A percentile compares a stretch with the other conserved stretches of the same genome.
phyloP scores from a whole-genome alignment of 805 yeast genomes.

The Kockiozyma suomiensis region DNA sequence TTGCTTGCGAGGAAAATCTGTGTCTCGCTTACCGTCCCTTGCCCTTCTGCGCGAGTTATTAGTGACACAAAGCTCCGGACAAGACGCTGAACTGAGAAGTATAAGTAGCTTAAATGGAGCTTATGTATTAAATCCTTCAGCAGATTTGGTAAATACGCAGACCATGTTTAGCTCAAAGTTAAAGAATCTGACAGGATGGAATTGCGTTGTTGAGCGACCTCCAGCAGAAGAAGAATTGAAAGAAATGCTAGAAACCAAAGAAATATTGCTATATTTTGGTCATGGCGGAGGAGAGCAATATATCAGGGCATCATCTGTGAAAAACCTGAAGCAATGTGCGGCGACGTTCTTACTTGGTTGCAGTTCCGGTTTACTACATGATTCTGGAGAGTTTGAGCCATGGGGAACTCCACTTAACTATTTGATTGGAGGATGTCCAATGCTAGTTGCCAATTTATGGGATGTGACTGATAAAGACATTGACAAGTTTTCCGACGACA shows the following conservation, averaged over 20 bases:
- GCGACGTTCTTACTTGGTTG: constrained; percentile 76
- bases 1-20: constrained; percentile 55
- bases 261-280: constrained; percentile 77
- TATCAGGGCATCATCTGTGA: constrained; percentile 58
- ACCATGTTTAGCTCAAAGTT: constrained; percentile 49
- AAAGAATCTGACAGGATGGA: constrained; percentile 48
- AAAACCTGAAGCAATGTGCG: constrained; percentile 45
- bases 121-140: constrained; percentile 79
- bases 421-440: constrained; percentile 77
- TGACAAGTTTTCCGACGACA: constrained; percentile 67
- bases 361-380: constrained; percentile 71
- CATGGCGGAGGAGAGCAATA: constrained; percentile 97
- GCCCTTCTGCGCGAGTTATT: constrained; percentile 48
- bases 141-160: constrained; percentile 73
- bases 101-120: constrained; percentile 45
- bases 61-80: neutral
- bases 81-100: neutral
- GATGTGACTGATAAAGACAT: constrained; percentile 96
- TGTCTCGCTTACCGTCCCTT: constrained; percentile 76
- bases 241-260: constrained; percentile 47
- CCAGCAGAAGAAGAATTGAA: constrained; percentile 63
- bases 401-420: constrained; percentile 77
- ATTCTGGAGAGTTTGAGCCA: constrained; percentile 64
- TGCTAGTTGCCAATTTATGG: constrained; percentile 88
- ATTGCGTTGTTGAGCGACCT: constrained; percentile 54